These are phyloP conservation scores for Fusarium pseudocircinatum DNA, from an alignment of 2,329 filamentous ascomycete species.

Conservation along the genomic window DNA sequence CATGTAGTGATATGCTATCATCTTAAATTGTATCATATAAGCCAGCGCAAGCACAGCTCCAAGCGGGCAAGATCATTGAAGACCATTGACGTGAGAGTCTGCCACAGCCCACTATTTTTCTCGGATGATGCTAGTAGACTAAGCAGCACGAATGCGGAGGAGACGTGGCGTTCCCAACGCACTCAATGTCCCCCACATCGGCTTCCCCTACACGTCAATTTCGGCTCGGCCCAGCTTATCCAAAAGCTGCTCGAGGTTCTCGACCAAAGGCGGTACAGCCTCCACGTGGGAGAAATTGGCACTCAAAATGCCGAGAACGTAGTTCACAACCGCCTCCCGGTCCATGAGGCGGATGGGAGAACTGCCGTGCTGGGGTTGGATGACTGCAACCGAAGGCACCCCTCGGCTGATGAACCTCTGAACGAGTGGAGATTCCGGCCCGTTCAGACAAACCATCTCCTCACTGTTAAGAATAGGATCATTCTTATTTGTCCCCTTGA, in stretches of 20 bases:
- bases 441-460: background rate
- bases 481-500: background rate
- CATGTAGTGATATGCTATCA: too few relatives aligned
- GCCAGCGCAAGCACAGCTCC: background rate
- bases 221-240: background rate
- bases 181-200: background rate
- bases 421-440: background rate
- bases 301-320: background rate
- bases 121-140: background rate
- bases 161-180: background rate
- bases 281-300: background rate
- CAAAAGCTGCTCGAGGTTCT: background rate
- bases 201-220: background rate
- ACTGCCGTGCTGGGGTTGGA: background rate
- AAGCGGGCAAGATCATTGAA: accelerated
- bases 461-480: accelerated
- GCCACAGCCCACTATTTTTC: background rate
- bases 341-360: background rate
- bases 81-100: too few relatives aligned
- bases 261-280: background rate
- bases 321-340: background rate
- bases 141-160: background rate
- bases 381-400: background rate
- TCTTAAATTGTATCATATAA: accelerated
- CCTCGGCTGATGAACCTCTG: background rate